Percentiles rank a stretch among this genome's conserved stretches.
phyloP scores from a whole-genome alignment of 495 filamentous ascomycete species.

The Penicillium herquei region DNA sequence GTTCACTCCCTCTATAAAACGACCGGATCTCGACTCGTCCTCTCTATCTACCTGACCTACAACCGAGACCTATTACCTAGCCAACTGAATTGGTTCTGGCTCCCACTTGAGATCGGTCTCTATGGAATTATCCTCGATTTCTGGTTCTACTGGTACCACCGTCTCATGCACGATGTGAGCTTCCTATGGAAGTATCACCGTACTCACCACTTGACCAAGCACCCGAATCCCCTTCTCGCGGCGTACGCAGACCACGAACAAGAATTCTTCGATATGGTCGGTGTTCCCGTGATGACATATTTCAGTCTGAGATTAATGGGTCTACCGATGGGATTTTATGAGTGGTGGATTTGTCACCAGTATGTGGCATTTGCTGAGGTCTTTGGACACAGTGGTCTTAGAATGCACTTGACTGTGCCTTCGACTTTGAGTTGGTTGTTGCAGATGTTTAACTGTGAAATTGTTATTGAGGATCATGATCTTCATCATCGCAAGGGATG shows the following conservation, averaged over 20 bases:
- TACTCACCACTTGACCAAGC: conserved; percentile 46
- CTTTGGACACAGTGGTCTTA: conserved; percentile 38
- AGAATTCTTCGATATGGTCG: conserved; percentile 46
- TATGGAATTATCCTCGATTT: conserved; percentile 46
- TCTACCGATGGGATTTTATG: conserved; percentile 42
- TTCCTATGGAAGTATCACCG: conserved; percentile 44
- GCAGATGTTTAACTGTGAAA: conserved; percentile 31
- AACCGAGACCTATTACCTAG: conserved; percentile 19
- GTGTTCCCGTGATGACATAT: conserved; percentile 37
- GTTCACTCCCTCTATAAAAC: conserved; percentile 32
- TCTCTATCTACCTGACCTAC: conserved; percentile 27
- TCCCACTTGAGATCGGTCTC: conserved; percentile 38
- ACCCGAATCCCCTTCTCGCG: conserved; percentile 40
- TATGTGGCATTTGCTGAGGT: conserved; percentile 44
- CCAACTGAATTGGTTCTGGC: conserved; percentile 50
- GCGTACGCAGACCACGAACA: conserved; percentile 45
- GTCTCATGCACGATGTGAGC: conserved; percentile 40
- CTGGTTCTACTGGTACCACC: conserved; percentile 48
- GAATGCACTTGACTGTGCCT: conserved; percentile 34
- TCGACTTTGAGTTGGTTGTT: conserved; percentile 39
- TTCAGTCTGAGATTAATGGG: conserved; percentile 30
- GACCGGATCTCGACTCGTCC: conserved; percentile 29
- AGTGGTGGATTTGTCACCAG: conserved; percentile 45
- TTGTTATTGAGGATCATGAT: conserved; percentile 46
- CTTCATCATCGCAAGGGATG: conserved; percentile 45